Evolutionary conservation across 2,329 filamentous ascomycete genomes (phyloP), one percentile per base, ranked within the genome.

Genomic region (Mycogone perniciosa): DNA sequence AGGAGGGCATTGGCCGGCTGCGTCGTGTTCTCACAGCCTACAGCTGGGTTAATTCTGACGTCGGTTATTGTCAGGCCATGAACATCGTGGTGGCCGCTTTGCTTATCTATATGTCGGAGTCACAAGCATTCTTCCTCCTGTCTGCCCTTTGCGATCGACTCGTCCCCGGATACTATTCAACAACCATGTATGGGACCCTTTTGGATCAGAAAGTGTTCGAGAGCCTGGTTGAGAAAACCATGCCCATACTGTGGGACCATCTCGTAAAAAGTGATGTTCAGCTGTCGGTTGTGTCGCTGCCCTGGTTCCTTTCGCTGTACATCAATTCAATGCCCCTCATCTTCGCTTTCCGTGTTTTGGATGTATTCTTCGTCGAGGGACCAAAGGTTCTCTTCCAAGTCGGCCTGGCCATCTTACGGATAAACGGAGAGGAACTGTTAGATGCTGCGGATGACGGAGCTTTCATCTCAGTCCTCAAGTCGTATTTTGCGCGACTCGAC

Each of bases 261-360:
- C 81, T 99, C n/a, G 87, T 91, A 57, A 95, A 93, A 71, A 93
- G 88, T 53, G 93, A 99, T 63, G 90, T 99, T 26, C 95, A 99
- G 68, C 81, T 99, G 20, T 97, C 93, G 0, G 93, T 99, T 33
- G 93, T 97, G 11, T 97, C 92, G 7, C 77, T 99, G 40, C 93
- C 93, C 3, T 99, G 93, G 93, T 99, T 99, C 66, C 77, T 99
- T 50, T 97, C 92, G 5, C 77, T 99, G 13, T 99, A 97, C 71
- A 95, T 99, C 76, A 99, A 99, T 77, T 97, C 92, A 2, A 99
- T 99, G 93, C 93, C 93, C 4, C 76, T 99, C 11, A 90, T 97
- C 1, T 99, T 97, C 69, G 93, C 93, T 42, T 99, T 97, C 68
- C 82, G 93, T 50, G 93, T 99, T 44, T 71, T 99, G 55, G 93